These are phyloP conservation scores for Calonectria multiphialidica DNA, from an alignment of 2,329 filamentous ascomycete species.

Conservation along the genomic window DNA sequence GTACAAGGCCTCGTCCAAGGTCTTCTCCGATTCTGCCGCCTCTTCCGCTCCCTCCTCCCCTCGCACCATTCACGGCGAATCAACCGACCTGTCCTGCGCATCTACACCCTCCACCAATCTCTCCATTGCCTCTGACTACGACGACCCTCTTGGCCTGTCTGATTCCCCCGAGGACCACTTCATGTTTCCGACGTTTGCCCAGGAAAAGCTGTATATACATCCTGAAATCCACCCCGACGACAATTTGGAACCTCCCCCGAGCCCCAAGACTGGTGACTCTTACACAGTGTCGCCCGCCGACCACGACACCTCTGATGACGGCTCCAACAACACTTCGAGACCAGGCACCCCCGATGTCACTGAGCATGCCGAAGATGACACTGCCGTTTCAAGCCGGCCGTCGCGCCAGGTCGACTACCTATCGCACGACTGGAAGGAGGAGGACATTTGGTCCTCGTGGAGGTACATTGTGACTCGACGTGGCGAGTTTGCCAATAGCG, in stretches of 20 bases:
- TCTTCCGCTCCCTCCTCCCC: constrained; percentile 71
- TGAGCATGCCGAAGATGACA: constrained; percentile 82
- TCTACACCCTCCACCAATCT: constrained; percentile 75
- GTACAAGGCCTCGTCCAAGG: constrained; percentile 57
- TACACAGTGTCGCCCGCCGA: constrained; percentile 67
- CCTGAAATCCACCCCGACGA: constrained; percentile 49
- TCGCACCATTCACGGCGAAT: constrained; percentile 63
- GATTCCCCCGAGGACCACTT: constrained; percentile 60
- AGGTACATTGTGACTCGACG: constrained; percentile 88
- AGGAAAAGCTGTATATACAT: constrained; percentile 58
- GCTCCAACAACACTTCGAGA: constrained; percentile 57
- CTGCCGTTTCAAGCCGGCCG: constrained; percentile 78
- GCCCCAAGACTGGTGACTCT: constrained; percentile 63
- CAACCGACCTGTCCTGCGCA: constrained; percentile 67
- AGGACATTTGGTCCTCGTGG: constrained; percentile 99
- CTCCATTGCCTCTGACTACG: constrained; percentile 70
- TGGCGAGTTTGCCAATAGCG: constrained; percentile 83
- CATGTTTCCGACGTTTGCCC: constrained; percentile 59
- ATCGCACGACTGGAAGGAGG: constrained; percentile 92
- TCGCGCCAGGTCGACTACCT: constrained; percentile 95
- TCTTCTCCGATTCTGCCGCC: constrained; percentile 59
- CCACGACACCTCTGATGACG: constrained; percentile 60
- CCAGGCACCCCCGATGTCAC: constrained; percentile 68
- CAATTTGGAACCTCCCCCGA: constrained; percentile 62
- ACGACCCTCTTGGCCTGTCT: constrained; percentile 60